Evolutionary conservation across 2,329 filamentous ascomycete genomes (phyloP).

Genomic region (Scopulariopsis brevicaulis): DNA sequence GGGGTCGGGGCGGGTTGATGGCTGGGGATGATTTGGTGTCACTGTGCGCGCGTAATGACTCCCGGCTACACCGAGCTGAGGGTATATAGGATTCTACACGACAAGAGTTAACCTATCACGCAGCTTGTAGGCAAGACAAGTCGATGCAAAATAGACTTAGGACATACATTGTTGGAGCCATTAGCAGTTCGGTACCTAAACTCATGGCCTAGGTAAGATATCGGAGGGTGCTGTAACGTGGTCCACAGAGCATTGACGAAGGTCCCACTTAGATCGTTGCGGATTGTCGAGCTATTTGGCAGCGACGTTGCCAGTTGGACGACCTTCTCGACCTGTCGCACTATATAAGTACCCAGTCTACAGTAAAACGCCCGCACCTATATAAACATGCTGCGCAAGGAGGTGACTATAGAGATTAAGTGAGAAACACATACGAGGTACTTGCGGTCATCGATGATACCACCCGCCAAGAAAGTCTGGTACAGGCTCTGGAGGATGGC

Average conservation of each 20-base stretch:
- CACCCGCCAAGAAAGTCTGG: not conserved
- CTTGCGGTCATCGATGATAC: not conserved
- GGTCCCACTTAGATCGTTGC: not conserved
- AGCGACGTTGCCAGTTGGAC: not conserved
- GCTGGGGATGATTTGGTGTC: conserved; percentile 11
- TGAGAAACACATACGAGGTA: not conserved
- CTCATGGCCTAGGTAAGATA: conserved; percentile 13
- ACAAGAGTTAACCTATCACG: not conserved
- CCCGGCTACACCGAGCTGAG: conserved; percentile 17
- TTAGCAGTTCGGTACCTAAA: conserved; percentile 15
- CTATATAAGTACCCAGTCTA: not conserved
- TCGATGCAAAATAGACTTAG: not conserved
- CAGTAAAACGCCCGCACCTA: not conserved
- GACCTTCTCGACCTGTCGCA: not conserved
- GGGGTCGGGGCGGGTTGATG: conserved; percentile 16
- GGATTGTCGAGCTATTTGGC: not conserved
- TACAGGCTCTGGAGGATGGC: not conserved
- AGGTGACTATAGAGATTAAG: not conserved
- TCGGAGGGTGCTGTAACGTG: conserved; percentile 2
- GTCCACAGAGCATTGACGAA: not conserved
- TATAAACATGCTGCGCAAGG: not conserved
- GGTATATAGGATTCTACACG: conserved; percentile 15
- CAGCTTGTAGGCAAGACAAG: not conserved
- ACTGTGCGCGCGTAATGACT: conserved; percentile 18
- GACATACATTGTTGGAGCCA: conserved; percentile 9